Evolutionary conservation across 768 basidiomycete species (phyloP), one percentile per base, ranked within the genome.

Genomic region (Megacollybia marginata): DNA sequence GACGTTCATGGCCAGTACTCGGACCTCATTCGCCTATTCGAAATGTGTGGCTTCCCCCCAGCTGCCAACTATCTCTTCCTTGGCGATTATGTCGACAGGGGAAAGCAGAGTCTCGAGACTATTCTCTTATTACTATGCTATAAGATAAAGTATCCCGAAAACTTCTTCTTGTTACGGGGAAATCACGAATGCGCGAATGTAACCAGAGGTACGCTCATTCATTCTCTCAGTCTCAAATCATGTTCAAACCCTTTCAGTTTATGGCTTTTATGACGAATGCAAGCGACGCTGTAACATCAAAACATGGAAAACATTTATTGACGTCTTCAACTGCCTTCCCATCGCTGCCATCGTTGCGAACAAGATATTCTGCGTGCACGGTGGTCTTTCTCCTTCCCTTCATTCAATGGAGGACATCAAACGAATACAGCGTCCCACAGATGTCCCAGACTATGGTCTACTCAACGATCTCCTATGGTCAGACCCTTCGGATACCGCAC

Each of bases 171-270:
- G 35, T 71, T 99, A 48, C 80, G 96, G 61, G 96, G 96, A 40
- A 99, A 99, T 66, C 96, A 99, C 66, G 96, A 99, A 73, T 97
- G 95, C 63, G 96, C 96, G 44, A 98, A 98, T 62, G 96, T 99
- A 48, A 99, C 96, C 48, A 76, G 96, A 83, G 95, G 94, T 93
- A 54, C 55, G 87, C 67, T 44, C 32, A 2, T 23, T 44, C 32
- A 2, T 23, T 35, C 35, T 48, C 16, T 10, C 55, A 35, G 46
- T 54, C 32, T 33, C 45, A 18, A 16, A 42, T 47, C 54, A 52
- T 55, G 49, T 55, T 56, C 31, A 61, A 34, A 47, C 48, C 31
- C 53, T 44, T 16, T 33, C 62, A 97, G 96, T 98, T 18, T 99
- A 99, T 61, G 96, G 96, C 23, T 99, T 99, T 71, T 99, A 99